Base-by-base conservation (phyloP, 116 monocot species). In the Dioscorea cayenensis region DNA sequence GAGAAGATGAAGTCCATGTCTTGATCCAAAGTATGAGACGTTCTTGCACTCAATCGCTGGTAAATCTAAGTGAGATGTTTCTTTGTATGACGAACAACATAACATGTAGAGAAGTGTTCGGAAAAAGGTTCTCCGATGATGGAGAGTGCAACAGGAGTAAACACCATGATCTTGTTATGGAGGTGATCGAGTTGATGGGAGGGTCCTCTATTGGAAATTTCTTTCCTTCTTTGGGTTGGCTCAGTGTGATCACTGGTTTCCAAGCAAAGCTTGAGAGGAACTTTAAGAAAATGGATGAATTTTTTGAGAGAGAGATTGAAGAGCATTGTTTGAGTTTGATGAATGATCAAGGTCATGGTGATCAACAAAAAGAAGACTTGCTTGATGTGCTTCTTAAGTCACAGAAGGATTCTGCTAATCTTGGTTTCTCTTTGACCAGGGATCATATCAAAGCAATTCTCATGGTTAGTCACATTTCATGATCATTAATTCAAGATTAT, bases 371-470 rank as follows among this genome's bases (percentile, higher is more conserved):
- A 16, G 6, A 51, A 52, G 5, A 69, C 27, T 28, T 69, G 7
- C 12, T 69, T 25, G 28, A 19, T 52, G 51, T 69, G 21, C 28
- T 69, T 4, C 73, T 73, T n/a, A 14, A 37, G 12, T 49, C 65
- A 9, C 65, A 73, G 65, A 51, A 49, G 16, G 49, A 64, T 49
- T 11, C 49, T 43, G 2, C 8, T 6, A 49, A 38, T 7, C 23
- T 73, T 7, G 73, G 49, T 3, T 23, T 73, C 48, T 21, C 38
- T 5, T 49, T 73, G n/a, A 73, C 73, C 22, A 29, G 73, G 13
- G 73, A 73, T 18, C 48, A 64, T 14, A 65, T 73, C 48, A 73
- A 73, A 48, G 65, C 16, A 28, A 50, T 73, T 19, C 73, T 73
- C 28, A 23, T 65, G 64, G 73, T 73, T 55, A 5, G 55, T 55